Conservation (phyloP, 2,329 filamentous ascomycete species). For the Alternaria tenuissima region DNA sequence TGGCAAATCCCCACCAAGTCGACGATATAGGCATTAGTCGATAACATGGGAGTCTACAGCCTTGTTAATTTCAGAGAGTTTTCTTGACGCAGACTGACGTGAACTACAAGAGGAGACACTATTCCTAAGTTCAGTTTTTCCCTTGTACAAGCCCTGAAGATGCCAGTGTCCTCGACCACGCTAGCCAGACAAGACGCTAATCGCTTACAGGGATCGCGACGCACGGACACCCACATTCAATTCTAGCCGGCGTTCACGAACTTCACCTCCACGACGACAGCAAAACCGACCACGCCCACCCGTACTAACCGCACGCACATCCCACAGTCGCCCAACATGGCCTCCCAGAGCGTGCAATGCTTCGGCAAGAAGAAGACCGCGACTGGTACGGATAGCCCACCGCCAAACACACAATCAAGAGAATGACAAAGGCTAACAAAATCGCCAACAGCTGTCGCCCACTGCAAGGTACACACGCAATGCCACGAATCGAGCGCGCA, state of each 20-base stretch:
- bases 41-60: neutral
- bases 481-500: slow-evolving; percentile 31
- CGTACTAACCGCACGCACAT: slow-evolving; percentile 42
- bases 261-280: slow-evolving; percentile 34
- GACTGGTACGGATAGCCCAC: slow-evolving; percentile 50
- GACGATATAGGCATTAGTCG: neutral
- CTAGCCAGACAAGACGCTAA: slow-evolving; percentile 16
- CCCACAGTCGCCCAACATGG: slow-evolving; percentile 51
- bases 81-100: neutral
- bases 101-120: neutral
- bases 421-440: slow-evolving; percentile 47
- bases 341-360: slow-evolving; percentile 73
- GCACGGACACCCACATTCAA: slow-evolving; percentile 31
- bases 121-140: neutral
- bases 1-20: neutral
- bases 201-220: slow-evolving; percentile 19
- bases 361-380: slow-evolving; percentile 86
- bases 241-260: slow-evolving; percentile 21
- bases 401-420: slow-evolving; percentile 3
- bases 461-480: slow-evolving; percentile 78
- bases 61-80: neutral
- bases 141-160: neutral
- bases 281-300: slow-evolving; percentile 38
- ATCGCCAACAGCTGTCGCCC: slow-evolving; percentile 75
- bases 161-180: neutral